Percentiles rank a stretch among this genome's conserved stretches.
phyloP scores from a whole-genome alignment of 352 stramenopile genomes.

The Phytopythium vexans region DNA sequence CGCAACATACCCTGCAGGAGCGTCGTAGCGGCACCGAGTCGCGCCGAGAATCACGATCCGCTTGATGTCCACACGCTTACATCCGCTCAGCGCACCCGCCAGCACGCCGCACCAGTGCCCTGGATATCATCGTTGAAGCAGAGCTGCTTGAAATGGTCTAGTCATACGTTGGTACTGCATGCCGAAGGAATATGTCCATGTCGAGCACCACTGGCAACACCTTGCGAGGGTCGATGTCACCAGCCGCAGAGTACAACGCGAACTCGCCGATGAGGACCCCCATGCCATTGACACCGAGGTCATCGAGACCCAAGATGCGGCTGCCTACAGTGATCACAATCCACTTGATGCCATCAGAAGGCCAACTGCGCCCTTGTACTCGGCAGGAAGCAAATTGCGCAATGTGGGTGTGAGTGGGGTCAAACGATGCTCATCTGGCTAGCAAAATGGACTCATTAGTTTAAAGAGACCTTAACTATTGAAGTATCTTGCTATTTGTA shows the following conservation, averaged over 20 bases:
- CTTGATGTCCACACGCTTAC: constrained; percentile 70
- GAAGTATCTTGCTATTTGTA: too few relatives aligned
- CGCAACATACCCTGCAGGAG: constrained; percentile 89
- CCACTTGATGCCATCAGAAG: constrained; percentile 93
- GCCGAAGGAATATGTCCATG: constrained; percentile 96
- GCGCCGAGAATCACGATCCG: constrained; percentile 94
- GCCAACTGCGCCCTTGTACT: constrained; percentile 97
- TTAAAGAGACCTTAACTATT: too few relatives aligned
- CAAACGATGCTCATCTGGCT: too few relatives aligned
- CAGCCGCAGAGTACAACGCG: constrained; percentile 93
- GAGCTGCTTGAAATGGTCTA: constrained; percentile 92
- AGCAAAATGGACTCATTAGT: too few relatives aligned
- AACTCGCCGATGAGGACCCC: constrained; percentile 97
- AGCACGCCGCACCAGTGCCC: constrained; percentile 95
- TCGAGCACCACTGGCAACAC: constrained; percentile 95
- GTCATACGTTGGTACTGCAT: constrained; percentile 88
- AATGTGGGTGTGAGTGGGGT: too few relatives aligned
- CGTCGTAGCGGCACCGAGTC: constrained; percentile 91
- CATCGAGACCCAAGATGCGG: constrained; percentile 95
- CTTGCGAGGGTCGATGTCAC: constrained; percentile 93
- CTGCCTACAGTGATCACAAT: constrained; percentile 97
- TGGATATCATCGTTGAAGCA: constrained; percentile 99
- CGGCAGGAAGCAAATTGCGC: too few relatives aligned
- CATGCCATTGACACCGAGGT: constrained; percentile 97
- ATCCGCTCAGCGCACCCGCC: constrained; percentile 83